Evolutionary conservation across 164 flowering plant genomes (phyloP).

Genomic region (Piper longum): DNA sequence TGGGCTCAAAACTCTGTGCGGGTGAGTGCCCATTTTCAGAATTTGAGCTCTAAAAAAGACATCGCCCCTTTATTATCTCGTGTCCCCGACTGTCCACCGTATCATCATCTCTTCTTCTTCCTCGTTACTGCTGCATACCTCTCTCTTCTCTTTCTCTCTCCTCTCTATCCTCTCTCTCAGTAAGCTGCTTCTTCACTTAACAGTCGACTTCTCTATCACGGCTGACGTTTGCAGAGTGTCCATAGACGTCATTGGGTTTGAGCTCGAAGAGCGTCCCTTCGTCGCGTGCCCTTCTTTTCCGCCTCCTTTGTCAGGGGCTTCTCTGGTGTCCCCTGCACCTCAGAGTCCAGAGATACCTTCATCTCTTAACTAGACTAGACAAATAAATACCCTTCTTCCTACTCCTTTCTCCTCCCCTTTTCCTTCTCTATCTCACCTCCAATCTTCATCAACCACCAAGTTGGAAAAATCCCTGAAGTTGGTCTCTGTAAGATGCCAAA

Average conservation of each 20-base stretch:
- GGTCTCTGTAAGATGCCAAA: too few relatives aligned
- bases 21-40: slow-evolving; percentile 16
- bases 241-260: slow-evolving; percentile 12
- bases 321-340: slow-evolving; percentile 1
- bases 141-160: neutral
- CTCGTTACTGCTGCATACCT: neutral
- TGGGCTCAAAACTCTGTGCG: neutral
- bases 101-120: neutral
- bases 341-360: neutral
- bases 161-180: neutral
- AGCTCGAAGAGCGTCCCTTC: slow-evolving; percentile 3
- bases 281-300: slow-evolving; percentile 38
- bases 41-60: slow-evolving; percentile 33
- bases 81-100: slow-evolving; percentile 1
- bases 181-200: neutral
- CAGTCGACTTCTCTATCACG: neutral
- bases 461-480: too few relatives aligned
- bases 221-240: slow-evolving; percentile 28
- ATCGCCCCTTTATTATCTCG: neutral
- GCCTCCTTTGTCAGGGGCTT: slow-evolving; percentile 20
- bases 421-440: neutral
- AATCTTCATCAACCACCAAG: too few relatives aligned
- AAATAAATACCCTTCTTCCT: neutral
- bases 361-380: neutral
- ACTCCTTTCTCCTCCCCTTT: neutral